phyloP scores from a whole-genome alignment of 306 rosid species.

The Castanospermum australe region DNA sequence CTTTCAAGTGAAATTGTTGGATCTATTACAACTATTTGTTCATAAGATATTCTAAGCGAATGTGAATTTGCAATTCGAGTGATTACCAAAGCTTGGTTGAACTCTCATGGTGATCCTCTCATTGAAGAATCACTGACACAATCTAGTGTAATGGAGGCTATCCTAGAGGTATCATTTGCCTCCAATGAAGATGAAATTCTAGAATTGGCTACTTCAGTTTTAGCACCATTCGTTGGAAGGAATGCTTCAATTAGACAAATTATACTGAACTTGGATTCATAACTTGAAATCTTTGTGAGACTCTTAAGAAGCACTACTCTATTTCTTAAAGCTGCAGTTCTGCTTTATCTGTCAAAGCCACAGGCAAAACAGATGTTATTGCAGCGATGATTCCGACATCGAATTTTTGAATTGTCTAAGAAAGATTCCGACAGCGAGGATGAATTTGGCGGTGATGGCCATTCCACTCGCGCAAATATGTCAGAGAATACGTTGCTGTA shows the following conservation, averaged over 20 bases:
- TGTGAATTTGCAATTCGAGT: constrained; percentile 55
- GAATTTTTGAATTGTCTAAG: constrained; percentile 37
- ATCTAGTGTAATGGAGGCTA: constrained; percentile 56
- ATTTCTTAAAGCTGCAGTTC: constrained; percentile 65
- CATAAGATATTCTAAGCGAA: constrained; percentile 50
- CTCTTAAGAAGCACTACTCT: constrained; percentile 55
- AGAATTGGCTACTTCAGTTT: constrained; percentile 56
- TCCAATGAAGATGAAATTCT: constrained; percentile 61
- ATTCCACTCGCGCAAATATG: constrained; percentile 38
- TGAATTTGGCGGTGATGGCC: constrained; percentile 29
- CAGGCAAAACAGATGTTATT: constrained; percentile 66
- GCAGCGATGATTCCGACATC: too few relatives aligned
- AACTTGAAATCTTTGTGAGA: constrained; percentile 55
- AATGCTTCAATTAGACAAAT: constrained; percentile 34
- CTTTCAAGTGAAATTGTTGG: constrained; percentile 43
- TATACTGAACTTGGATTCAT: constrained; percentile 60
- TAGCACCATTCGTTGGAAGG: constrained; percentile 53
- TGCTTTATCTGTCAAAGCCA: constrained; percentile 63
- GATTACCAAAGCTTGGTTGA: constrained; percentile 65
- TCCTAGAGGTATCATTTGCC: constrained; percentile 61
- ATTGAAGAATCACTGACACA: constrained; percentile 53
- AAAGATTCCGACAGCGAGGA: constrained; percentile 34
- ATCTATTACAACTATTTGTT: constrained; percentile 51
- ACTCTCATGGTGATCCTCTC: constrained; percentile 44
- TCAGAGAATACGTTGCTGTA: constrained; percentile 51